A percentile compares a stretch with the other conserved stretches of the same genome.
Evolutionary conservation across 2,329 filamentous ascomycete species (phyloP).

Genomic region (Colletotrichum sansevieriae): DNA sequence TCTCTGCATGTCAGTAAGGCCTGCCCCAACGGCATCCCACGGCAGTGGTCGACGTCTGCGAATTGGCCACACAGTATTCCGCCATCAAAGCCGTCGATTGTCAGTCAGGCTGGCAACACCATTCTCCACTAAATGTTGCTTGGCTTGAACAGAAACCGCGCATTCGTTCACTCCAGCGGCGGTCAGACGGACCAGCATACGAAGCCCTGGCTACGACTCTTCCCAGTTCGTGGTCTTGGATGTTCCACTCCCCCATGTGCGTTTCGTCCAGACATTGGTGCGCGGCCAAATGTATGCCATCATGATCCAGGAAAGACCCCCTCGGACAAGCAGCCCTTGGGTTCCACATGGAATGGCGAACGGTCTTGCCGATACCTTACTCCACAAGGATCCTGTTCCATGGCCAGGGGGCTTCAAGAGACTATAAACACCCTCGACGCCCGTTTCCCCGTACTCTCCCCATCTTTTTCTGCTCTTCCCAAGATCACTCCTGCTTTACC

Average conservation of each 20-base stretch:
- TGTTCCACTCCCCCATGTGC: constrained; percentile 35
- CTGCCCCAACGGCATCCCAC: neutral
- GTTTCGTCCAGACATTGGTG: constrained; percentile 22
- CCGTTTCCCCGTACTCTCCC: constrained; percentile 8
- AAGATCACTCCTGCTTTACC: neutral
- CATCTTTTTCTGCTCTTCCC: neutral
- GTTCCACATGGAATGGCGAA: neutral
- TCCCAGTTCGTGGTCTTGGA: constrained; percentile 23
- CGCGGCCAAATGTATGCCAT: constrained; percentile 8
- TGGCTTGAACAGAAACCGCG: constrained; percentile 12
- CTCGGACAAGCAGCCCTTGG: constrained; percentile 12
- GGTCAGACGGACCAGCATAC: constrained; percentile 6
- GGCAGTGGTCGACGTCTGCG: neutral
- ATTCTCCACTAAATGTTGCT: constrained; percentile 21
- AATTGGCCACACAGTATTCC: neutral
- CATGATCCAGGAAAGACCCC: neutral
- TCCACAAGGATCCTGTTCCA: no score
- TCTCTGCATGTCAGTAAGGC: neutral
- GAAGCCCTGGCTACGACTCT: constrained; percentile 5
- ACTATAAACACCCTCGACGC: constrained; percentile 13
- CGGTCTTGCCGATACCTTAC: neutral
- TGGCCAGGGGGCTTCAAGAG: neutral
- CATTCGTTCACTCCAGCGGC: neutral
- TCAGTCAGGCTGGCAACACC: neutral
- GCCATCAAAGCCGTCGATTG: neutral